Evolutionary conservation across 345 rosid species (phyloP).

Genomic region (Rhodamnia rubescens): DNA sequence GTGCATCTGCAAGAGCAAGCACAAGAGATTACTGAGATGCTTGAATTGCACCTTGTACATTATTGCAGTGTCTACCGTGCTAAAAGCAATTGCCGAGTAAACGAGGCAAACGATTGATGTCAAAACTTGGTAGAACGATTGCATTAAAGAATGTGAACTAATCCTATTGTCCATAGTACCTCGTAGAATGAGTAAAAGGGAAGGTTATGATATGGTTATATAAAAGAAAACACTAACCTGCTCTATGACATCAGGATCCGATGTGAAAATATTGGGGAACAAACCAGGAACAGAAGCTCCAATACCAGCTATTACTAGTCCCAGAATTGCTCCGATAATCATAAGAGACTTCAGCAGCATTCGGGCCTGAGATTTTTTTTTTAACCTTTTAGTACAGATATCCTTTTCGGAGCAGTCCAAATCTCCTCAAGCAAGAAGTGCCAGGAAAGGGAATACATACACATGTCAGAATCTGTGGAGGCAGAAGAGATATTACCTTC

Average conservation of each 20-base stretch:
- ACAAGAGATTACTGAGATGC: not conserved
- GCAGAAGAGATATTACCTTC: constrained; percentile 15
- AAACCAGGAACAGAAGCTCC: constrained; percentile 42
- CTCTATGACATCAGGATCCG: constrained; percentile 22
- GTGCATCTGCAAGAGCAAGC: constrained; percentile 26
- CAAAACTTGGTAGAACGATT: not conserved
- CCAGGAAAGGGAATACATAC: not conserved
- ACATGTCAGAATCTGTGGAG: not conserved
- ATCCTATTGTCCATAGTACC: not conserved
- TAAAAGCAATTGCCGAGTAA: not conserved
- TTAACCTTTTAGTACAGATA: not conserved
- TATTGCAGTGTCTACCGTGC: not conserved
- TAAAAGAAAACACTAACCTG: constrained; percentile 18
- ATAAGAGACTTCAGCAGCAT: constrained; percentile 40
- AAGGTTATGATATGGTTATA: not conserved
- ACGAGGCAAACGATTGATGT: not conserved
- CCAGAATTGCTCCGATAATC: constrained; percentile 31
- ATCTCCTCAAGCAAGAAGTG: not conserved
- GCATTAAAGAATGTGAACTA: not conserved
- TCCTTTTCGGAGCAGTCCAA: not conserved
- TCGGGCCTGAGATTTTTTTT: constrained; percentile 24
- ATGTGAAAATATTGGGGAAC: constrained; percentile 38
- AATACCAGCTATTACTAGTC: constrained; percentile 20
- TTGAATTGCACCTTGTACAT: not conserved
- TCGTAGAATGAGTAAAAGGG: not conserved